phyloP scores from a whole-genome alignment of 331 rosid species.

The Malus hybrid region DNA sequence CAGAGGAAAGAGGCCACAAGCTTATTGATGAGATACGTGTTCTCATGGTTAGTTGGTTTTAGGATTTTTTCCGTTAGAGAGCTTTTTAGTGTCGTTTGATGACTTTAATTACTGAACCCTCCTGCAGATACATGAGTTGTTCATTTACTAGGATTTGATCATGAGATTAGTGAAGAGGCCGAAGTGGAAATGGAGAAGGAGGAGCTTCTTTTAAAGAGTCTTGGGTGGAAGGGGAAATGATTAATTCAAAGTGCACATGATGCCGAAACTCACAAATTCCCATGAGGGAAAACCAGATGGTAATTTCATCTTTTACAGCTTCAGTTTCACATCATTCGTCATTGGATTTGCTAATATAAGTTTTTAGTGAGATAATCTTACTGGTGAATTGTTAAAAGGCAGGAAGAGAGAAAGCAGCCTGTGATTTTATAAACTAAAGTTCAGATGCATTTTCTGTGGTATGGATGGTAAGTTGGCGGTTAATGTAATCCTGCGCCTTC shows the following conservation, averaged over 20 bases:
- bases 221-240: conserved; percentile 93
- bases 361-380: conserved; percentile 27
- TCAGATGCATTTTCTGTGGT: conserved; percentile 78
- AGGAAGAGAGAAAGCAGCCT: conserved; percentile 90
- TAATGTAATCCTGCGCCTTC: not conserved
- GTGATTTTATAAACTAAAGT: conserved; percentile 87
- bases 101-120: conserved; percentile 6
- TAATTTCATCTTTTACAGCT: conserved; percentile 10
- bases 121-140: conserved; percentile 80
- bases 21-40: conserved; percentile 91
- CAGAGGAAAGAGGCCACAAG: conserved; percentile 85
- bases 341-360: not conserved
- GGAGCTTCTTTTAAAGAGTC: conserved; percentile 48
- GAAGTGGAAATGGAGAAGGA: too few species aligned
- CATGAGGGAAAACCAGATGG: conserved; percentile 43
- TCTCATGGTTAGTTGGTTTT: conserved; percentile 49
- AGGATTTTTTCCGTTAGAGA: not conserved
- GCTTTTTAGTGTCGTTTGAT: not conserved
- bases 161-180: conserved; percentile 75
- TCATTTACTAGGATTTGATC: conserved; percentile 97
- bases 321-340: conserved; percentile 5
- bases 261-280: conserved; percentile 32
- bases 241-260: conserved; percentile 73
- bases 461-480: conserved; percentile 74
- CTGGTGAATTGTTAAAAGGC: conserved; percentile 66